A percentile compares a stretch with the other conserved stretches of the same genome.
These are phyloP conservation scores for Thalassia testudinum DNA, from an alignment of 116 monocot species.

Conservation along the genomic window DNA sequence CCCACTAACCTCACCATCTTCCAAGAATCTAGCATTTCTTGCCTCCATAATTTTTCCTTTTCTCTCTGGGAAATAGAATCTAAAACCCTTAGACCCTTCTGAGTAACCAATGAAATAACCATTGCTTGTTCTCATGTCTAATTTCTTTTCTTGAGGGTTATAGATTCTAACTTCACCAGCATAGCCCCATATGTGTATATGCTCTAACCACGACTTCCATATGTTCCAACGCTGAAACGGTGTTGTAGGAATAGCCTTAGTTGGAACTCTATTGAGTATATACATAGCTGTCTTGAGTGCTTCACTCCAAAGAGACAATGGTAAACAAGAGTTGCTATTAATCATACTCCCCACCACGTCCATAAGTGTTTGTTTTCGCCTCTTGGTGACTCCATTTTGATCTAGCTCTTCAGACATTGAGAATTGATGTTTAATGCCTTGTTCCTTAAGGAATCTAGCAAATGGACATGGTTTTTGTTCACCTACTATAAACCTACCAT, in stretches of 20 bases:
- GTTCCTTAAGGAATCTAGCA: constrained; percentile 7
- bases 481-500: background rate
- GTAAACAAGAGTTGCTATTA: constrained; percentile 1
- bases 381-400: constrained; percentile 6
- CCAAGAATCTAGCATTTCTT: no score
- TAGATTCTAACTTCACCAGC: no score
- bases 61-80: no score
- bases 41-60: no score
- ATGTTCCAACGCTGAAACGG: background rate
- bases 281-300: constrained; percentile 1
- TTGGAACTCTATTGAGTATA: constrained; percentile 1
- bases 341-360: constrained; percentile 9
- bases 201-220: no score
- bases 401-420: background rate
- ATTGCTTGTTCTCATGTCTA: no score
- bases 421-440: constrained; percentile 1
- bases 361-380: constrained; percentile 1
- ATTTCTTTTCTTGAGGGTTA: no score
- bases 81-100: no score
- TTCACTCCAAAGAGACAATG: constrained; percentile 4
- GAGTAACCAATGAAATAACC: no score
- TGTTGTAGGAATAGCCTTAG: background rate
- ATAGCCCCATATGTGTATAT: no score
- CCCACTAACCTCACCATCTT: no score
- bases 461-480: background rate